A percentile compares a stretch with the other conserved stretches of the same genome.
These are phyloP conservation scores for Aspergillus puulaauensis DNA, from an alignment of 2,329 filamentous ascomycete genomes.

Conservation along the genomic window DNA sequence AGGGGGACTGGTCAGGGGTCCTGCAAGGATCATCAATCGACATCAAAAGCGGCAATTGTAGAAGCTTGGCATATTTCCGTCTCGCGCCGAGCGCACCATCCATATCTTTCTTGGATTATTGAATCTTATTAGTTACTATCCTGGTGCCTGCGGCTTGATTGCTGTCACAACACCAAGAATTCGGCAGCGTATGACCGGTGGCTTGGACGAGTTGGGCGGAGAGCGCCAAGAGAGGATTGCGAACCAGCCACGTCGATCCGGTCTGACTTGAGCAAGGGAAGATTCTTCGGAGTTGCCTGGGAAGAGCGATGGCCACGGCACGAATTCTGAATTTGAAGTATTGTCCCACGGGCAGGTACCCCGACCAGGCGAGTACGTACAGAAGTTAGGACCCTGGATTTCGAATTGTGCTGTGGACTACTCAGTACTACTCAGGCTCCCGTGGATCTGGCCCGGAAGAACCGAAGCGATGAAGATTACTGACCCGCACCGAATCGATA, in stretches of 20 bases:
- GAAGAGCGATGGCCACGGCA: not conserved
- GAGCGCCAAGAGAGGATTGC: constrained; percentile 8
- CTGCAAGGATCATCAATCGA: not conserved
- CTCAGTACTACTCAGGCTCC: not conserved
- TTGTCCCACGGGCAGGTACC: not conserved
- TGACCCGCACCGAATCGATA: not conserved
- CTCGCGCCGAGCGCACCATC: not conserved
- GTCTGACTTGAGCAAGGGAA: not conserved
- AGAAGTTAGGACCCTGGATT: not conserved
- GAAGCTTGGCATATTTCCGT: constrained; percentile 4
- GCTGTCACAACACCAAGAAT: constrained; percentile 3
- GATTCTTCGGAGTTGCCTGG: not conserved
- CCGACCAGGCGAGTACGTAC: not conserved
- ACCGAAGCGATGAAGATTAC: constrained; percentile 1
- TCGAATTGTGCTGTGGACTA: not conserved
- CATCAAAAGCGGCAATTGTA: not conserved
- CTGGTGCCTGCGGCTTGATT: not conserved
- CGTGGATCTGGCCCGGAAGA: not conserved
- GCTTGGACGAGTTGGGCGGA: constrained; percentile 2
- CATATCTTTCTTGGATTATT: not conserved
- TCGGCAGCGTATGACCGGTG: constrained; percentile 1
- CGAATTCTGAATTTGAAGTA: not conserved
- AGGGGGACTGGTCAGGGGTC: not conserved
- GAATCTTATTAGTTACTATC: not conserved
- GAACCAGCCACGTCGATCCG: constrained; percentile 7